These are phyloP conservation scores for Triticum turgidum DNA, from an alignment of 176 grass and related monocot species.

Conservation along the genomic window DNA sequence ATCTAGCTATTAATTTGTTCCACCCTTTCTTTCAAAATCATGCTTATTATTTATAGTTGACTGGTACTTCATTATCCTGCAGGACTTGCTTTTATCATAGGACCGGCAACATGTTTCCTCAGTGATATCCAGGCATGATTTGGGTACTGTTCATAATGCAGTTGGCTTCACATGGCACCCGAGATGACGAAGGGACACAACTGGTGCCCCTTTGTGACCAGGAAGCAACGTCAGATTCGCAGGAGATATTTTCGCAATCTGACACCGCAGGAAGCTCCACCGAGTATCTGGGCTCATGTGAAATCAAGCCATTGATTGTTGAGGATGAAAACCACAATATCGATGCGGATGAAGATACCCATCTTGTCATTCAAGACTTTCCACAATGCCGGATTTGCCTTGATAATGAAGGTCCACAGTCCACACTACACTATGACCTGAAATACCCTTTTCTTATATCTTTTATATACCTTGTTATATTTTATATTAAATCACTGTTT, in stretches of 20 bases:
- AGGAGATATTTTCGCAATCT: conserved; percentile 34
- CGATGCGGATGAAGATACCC: conserved; percentile 49
- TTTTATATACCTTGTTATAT: conserved; percentile 19
- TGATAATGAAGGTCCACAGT: conserved; percentile 85
- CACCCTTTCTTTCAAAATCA: background rate
- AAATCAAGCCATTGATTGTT: conserved; percentile 53
- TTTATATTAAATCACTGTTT: conserved; percentile 11
- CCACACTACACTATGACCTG: conserved; percentile 11
- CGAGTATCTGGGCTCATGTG: conserved; percentile 41
- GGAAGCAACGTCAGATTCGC: conserved; percentile 32
- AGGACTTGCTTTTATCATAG: conserved; percentile 44
- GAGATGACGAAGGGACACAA: conserved; percentile 32
- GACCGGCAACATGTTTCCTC: conserved; percentile 13
- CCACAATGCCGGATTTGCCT: conserved; percentile 94
- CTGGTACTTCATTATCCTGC: conserved; percentile 9
- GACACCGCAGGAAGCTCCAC: conserved; percentile 12
- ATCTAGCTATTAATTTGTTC: background rate
- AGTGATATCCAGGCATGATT: conserved; percentile 58
- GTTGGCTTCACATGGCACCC: conserved; percentile 54
- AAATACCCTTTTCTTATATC: background rate
- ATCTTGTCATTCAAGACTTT: conserved; percentile 60
- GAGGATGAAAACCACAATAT: conserved; percentile 34
- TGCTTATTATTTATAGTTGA: background rate
- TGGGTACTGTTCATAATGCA: conserved; percentile 61
- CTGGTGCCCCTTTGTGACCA: conserved; percentile 25